phyloP scores from a whole-genome alignment of 2,329 filamentous ascomycete species.

The Fusarium pseudograminearum region DNA sequence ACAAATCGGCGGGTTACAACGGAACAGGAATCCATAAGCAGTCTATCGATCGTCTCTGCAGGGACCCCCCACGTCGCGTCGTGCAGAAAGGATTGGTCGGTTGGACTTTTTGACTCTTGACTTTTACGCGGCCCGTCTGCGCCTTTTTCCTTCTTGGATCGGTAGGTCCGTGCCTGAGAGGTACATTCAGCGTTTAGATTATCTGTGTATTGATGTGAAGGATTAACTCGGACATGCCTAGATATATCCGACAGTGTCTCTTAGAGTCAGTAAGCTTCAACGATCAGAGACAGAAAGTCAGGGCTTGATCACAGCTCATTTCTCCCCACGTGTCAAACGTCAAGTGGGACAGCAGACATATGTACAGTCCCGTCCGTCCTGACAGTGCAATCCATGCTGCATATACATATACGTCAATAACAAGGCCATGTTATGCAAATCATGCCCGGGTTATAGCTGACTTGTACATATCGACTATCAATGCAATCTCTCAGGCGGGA shows the following conservation, averaged over 20 bases:
- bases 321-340: constrained; percentile 36
- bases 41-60: constrained; percentile 32
- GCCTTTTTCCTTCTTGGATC: neutral
- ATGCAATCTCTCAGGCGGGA: constrained; percentile 3
- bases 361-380: neutral
- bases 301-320: neutral
- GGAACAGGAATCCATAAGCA: constrained; percentile 26
- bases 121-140: constrained; percentile 4
- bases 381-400: constrained; percentile 21
- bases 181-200: neutral
- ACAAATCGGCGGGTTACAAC: constrained; percentile 33
- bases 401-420: constrained; percentile 14
- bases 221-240: neutral
- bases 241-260: neutral
- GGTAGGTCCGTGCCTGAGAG: constrained; percentile 9
- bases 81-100: constrained; percentile 15
- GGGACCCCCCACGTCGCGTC: constrained; percentile 23
- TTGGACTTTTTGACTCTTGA: constrained; percentile 5
- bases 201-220: too few species aligned
- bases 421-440: constrained; percentile 29
- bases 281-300: constrained; percentile 2
- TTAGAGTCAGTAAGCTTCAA: neutral
- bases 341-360: constrained; percentile 32
- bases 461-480: constrained; percentile 4
- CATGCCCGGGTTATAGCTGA: constrained; percentile 22